Base-by-base conservation (phyloP, 2,329 filamentous ascomycete genomes). In the Chrysosporium keratinophilum region DNA sequence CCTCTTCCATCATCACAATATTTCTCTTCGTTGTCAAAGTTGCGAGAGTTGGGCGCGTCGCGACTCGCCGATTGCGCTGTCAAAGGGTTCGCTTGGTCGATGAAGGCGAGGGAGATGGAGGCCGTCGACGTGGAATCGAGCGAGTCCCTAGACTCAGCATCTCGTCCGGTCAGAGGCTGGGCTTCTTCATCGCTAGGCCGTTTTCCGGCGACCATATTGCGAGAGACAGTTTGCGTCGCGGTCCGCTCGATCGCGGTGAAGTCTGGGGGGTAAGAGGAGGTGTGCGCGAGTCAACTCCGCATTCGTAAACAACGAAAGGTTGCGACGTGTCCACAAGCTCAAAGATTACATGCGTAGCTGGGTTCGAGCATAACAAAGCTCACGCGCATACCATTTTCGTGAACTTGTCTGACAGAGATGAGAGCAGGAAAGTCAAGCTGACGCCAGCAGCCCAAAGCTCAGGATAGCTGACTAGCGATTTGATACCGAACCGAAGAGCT, bases 1-100 rank as follows among this genome's bases (percentile, higher is more conserved):
- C 47, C 44, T 5, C 15, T 31, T 11, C 55, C 55, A 12, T 56
- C 52, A 20, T 59, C 54, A 15, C 63, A 62, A 55, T 72, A 72
- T 61, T 60, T 59, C 33, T 51, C 50, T n/a, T 52, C 52, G 20
- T 59, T 56, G 6, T 49, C 41, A 14, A 37, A 39, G 33, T 33
- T 49, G 37, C 20, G 20, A 34, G 44, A 1, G 15, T 4, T 28
- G 23, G 3, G 43, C 40, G 4, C n/a, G 4, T 23, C 20, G 20
- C 42, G 46, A 12, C 39, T 41, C 15, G 20, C 35, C 23, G 23
- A 28, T 7, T 28, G 11, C 23, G 40, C 39, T 28, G 42, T n/a
- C 20, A 40, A 37, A n/a, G 17, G 6, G 37, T 48, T 45, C 2
- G 54, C 45, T n/a, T 44, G 48, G 19, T 59, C 54, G 37, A 57